A percentile compares a stretch with the other conserved stretches of the same genome.
Evolutionary conservation across 352 stramenopile species (phyloP).

Genomic region (Pythium chondricola): DNA sequence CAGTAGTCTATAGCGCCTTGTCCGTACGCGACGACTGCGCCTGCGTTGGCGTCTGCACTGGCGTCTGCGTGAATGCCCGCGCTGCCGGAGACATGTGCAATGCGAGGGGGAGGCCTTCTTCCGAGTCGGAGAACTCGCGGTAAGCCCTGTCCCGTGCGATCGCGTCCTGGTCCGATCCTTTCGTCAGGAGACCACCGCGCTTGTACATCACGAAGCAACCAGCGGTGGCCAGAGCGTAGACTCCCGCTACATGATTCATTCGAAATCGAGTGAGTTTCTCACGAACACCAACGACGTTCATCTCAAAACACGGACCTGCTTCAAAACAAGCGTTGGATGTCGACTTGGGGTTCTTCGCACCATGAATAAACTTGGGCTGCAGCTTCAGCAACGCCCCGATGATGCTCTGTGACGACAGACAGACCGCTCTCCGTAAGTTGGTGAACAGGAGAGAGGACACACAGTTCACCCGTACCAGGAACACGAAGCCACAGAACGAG

Average conservation of each 20-base stretch:
- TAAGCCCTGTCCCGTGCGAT: conserved; percentile 41
- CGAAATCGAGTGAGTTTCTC: too few species aligned
- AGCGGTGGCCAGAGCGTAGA: conserved; percentile 45
- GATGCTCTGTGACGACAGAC: conserved; percentile 62
- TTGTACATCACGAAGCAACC: conserved; percentile 54
- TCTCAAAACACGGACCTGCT: conserved; percentile 48
- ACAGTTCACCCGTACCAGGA: conserved; percentile 37
- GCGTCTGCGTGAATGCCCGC: conserved; percentile 20
- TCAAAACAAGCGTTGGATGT: conserved; percentile 72
- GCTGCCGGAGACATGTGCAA: conserved; percentile 58
- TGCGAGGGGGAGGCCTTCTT: conserved; percentile 60
- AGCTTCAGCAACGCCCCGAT: conserved; percentile 67
- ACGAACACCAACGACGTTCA: too few species aligned
- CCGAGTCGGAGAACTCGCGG: conserved; percentile 62
- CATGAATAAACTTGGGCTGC: conserved; percentile 65
- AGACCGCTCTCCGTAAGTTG: too few species aligned
- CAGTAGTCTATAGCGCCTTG: conserved; percentile 11
- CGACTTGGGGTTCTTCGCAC: conserved; percentile 63
- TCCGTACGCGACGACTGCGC: neutral
- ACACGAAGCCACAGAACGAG: conserved; percentile 70
- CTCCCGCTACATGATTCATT: conserved; percentile 19
- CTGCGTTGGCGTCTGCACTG: neutral
- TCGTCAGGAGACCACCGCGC: conserved; percentile 39
- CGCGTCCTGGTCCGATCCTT: conserved; percentile 35
- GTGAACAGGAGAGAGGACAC: neutral